Evolutionary conservation across 495 filamentous ascomycete species (phyloP), one percentile per base, ranked within the genome.

Genomic region (Aspergillus sparsus): DNA sequence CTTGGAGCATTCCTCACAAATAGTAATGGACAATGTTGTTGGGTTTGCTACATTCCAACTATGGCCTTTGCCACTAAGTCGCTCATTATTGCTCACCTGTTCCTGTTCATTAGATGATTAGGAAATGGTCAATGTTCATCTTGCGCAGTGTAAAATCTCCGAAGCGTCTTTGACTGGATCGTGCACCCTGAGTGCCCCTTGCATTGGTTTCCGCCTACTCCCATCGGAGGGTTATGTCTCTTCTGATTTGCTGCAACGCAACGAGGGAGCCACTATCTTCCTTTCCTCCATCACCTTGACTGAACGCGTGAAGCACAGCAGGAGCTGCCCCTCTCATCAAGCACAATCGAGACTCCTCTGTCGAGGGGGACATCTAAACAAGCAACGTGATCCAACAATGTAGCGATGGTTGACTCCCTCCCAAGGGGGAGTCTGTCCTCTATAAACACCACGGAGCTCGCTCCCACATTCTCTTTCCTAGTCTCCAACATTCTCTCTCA

Each of bases 401-500:
- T 65, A 66, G 63, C 69, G 69, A 72, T 70, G 69, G 65, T 61
- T 63, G 47, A 50, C 37, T 65, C 67, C 73, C 65, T 71, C 68
- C 58, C 63, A 62, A 63, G 59, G 71, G 66, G 68, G 76, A 68
- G 60, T 72, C 67, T 72, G 65, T 71, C 70, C 65, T 71, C 71
- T 80, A 81, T 81, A 79, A 79, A 79, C 77, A 78, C 67, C 73
- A 75, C 77, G 71, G 60, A 69, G 66, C 66, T 74, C 76, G 77
- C 78, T 80, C 71, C 69, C 74, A 80, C 83, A 84, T 84, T 84
- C 81, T 81, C 79, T 83, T 79, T 74, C 71, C 61, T 74, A 81
- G 77, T 77, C 71, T 74, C 71, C 75, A 70, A 77, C 71, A 74
- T 77, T 81, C 74, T 79, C 77, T 71, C 74, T 68, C 62, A 66